Percentiles rank a stretch among this genome's conserved stretches.
These are phyloP conservation scores for Mrakia blollopis DNA, from an alignment of 768 basidiomycete species.

Conservation along the genomic window DNA sequence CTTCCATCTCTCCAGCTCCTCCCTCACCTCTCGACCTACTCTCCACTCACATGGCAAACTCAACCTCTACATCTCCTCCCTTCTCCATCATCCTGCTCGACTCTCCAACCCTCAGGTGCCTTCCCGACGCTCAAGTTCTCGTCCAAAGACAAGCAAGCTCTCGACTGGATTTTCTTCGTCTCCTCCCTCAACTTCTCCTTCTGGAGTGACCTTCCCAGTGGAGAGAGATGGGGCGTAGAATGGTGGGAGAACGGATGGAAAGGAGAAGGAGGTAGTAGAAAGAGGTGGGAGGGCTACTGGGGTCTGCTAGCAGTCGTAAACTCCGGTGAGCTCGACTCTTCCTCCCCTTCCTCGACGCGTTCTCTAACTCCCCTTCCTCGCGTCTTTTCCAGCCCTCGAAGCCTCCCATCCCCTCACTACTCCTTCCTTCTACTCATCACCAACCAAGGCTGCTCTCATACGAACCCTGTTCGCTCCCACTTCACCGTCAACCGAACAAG, in stretches of 20 bases:
- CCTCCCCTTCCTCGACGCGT: neutral
- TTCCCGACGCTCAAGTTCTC: constrained; percentile 19
- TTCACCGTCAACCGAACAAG: constrained; percentile 52
- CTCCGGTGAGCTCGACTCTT: constrained; percentile 52
- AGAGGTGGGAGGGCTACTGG: constrained; percentile 78
- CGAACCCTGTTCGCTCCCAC: constrained; percentile 61
- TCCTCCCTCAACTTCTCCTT: constrained; percentile 83
- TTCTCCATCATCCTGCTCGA: constrained; percentile 56
- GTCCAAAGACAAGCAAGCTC: constrained; percentile 43
- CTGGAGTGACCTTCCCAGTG: constrained; percentile 67
- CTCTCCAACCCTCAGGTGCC: constrained; percentile 53
- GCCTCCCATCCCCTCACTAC: constrained; percentile 71
- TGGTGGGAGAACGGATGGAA: constrained; percentile 65
- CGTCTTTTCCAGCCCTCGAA: constrained; percentile 57
- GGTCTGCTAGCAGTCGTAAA: constrained; percentile 77
- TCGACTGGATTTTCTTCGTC: constrained; percentile 86
- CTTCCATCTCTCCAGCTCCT: constrained; percentile 5
- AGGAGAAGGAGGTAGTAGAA: constrained; percentile 38
- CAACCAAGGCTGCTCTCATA: constrained; percentile 60
- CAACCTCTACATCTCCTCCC: constrained; percentile 71
- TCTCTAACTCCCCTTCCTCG: neutral
- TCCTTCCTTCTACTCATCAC: constrained; percentile 71
- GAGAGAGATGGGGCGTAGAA: constrained; percentile 63
- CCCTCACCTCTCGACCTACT: constrained; percentile 50
- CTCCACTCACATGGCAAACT: constrained; percentile 73